Evolutionary conservation across 2,329 filamentous ascomycete species (phyloP).

Genomic region (Calonectria hongkongensis): DNA sequence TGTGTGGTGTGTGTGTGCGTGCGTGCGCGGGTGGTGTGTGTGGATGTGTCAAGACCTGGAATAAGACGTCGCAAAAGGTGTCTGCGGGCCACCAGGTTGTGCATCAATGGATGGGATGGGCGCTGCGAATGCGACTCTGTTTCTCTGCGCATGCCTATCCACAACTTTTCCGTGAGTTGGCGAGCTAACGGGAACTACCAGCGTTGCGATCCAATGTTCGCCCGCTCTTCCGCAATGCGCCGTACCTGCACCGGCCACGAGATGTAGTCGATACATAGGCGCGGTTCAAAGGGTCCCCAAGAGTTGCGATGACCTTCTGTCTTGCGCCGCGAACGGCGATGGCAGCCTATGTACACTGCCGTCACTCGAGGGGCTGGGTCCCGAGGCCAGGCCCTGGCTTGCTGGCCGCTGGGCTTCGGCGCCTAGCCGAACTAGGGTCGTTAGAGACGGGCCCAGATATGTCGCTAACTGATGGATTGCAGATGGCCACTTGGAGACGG

Average conservation of each 20-base stretch:
- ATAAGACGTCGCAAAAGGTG: constrained; percentile 38
- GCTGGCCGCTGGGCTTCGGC: constrained; percentile 52
- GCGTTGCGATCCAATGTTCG: constrained; percentile 27
- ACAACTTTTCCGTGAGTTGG: constrained; percentile 31
- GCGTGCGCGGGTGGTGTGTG: constrained; percentile 33
- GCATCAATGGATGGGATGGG: constrained; percentile 19
- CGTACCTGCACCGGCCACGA: constrained; percentile 21
- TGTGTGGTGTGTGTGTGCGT: constrained; percentile 30
- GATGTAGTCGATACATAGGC: constrained; percentile 9
- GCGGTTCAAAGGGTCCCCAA: neutral
- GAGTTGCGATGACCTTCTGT: constrained; percentile 25
- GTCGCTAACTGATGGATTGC: constrained; percentile 54
- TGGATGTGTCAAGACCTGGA: constrained; percentile 39
- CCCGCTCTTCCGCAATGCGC: constrained; percentile 29
- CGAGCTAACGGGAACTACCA: constrained; percentile 35
- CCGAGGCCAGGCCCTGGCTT: constrained; percentile 40
- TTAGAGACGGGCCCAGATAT: constrained; percentile 47
- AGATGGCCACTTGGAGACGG: constrained; percentile 46
- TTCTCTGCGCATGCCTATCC: constrained; percentile 36
- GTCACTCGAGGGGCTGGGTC: constrained; percentile 49
- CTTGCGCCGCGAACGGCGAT: constrained; percentile 34
- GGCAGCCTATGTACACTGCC: constrained; percentile 33
- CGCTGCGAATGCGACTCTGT: constrained; percentile 19
- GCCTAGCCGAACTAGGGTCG: constrained; percentile 54
- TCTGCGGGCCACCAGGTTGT: constrained; percentile 32